Base-by-base conservation (phyloP, 352 stramenopile species). In the Pythium oligandrum region DNA sequence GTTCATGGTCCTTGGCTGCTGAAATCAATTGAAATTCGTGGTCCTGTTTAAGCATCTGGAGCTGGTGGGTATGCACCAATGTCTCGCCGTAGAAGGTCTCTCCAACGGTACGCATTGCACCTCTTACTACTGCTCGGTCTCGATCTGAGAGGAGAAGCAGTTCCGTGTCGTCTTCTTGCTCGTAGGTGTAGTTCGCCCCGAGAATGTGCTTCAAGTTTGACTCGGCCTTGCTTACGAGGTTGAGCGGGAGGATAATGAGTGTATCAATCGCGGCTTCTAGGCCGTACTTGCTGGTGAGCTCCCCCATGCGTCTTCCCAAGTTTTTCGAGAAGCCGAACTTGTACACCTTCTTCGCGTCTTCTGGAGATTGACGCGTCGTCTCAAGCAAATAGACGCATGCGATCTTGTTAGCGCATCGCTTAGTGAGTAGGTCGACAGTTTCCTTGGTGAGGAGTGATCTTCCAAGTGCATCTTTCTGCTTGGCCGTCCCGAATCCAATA, bases 291-390 rank as follows among this genome's bases (percentile, higher is more conserved):
- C 5, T 46, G 6, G 11, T 17, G 11, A 17, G 40, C 6, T 6
- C 6, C n/a, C n/a, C n/a, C n/a, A 46, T 46, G 31, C 40, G 40
- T 17, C 11, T 31, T 4, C 6, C 5, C 5, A 46, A 10, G 12
- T n/a, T 46, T 17, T 46, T 46, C 11, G 40, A 17, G 11, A 46
- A 46, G 5, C 5, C 11, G 40, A 17, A 46, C 40, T 46, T 46
- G 5, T 46, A n/a, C 40, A 46, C 40, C 40, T 46, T 46, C 40
- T 46, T 46, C 40, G n/a, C n/a, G n/a, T n/a, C n/a, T n/a, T n/a
- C n/a, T n/a, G n/a, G n/a, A n/a, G n/a, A n/a, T n/a, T n/a, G n/a
- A n/a, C n/a, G n/a, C n/a, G n/a, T n/a, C n/a, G n/a, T n/a, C n/a
- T n/a, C n/a, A n/a, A n/a, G n/a, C n/a, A n/a, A n/a, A n/a, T n/a